Evolutionary conservation across 805 yeast genomes (phyloP).

Genomic region (Zygosaccharomyces gambellarensis): DNA sequence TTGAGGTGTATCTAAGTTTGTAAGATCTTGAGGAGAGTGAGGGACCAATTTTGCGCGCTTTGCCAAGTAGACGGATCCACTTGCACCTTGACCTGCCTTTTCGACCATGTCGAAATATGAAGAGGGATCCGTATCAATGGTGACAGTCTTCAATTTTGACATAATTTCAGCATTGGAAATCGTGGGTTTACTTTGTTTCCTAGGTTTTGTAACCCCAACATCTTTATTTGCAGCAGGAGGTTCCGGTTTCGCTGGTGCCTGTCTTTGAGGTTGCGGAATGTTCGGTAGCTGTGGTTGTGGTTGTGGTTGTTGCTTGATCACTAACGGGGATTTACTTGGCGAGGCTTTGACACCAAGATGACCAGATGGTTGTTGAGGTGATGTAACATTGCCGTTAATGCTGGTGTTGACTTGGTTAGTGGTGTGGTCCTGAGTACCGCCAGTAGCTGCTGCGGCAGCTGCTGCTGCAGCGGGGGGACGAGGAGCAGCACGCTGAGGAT

Average conservation of each 20-base stretch:
- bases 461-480: conserved; percentile 17
- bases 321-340: not conserved
- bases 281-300: conserved; percentile 27
- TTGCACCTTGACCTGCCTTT: conserved; percentile 96
- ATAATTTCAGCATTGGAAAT: conserved; percentile 86
- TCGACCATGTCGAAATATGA: conserved; percentile 70
- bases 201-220: conserved; percentile 35
- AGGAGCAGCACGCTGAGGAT: conserved; percentile 27
- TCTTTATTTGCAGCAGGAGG: conserved; percentile 21
- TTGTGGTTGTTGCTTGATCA: conserved; percentile 14
- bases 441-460: conserved; percentile 3
- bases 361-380: not conserved
- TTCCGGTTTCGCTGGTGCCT: conserved; percentile 32
- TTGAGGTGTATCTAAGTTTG: conserved; percentile 26
- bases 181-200: conserved; percentile 51
- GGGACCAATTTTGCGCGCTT: conserved; percentile 48
- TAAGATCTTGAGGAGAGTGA: conserved; percentile 12
- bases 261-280: conserved; percentile 20
- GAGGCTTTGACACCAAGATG: conserved; percentile 7
- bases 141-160: conserved; percentile 76
- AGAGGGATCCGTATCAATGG: conserved; percentile 80
- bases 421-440: conserved; percentile 3
- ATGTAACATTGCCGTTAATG: not conserved
- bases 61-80: conserved; percentile 91
- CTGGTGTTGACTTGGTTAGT: not conserved